phyloP scores from a whole-genome alignment of 441 rosid genomes.

The Jatropha podagrica region DNA sequence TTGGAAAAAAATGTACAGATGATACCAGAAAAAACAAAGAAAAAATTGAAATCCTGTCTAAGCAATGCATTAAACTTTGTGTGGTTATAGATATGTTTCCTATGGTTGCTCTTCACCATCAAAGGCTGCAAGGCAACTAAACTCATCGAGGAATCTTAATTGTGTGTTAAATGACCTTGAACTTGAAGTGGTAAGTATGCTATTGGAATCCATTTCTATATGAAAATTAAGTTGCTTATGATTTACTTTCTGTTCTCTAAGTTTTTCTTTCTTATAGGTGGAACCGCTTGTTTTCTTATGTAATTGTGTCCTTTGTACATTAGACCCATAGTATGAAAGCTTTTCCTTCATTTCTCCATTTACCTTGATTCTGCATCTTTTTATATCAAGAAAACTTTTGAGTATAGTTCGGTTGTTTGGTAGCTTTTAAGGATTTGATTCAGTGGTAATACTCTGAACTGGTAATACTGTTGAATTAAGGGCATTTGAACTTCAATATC shows the following conservation, averaged over 20 bases:
- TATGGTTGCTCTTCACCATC: constrained; percentile 31
- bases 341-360: background rate
- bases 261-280: background rate
- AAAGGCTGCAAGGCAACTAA: constrained; percentile 31
- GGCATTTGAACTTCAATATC: background rate
- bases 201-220: constrained; percentile 8
- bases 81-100: constrained; percentile 32
- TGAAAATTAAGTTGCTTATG: constrained; percentile 9
- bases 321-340: background rate
- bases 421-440: background rate
- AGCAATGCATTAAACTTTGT: constrained; percentile 1
- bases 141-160: constrained; percentile 27
- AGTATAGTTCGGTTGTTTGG: background rate
- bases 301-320: background rate
- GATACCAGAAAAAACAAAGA: background rate
- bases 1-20: background rate
- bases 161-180: constrained; percentile 32
- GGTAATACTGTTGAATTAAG: background rate
- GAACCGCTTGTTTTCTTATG: background rate
- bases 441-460: background rate
- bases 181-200: constrained; percentile 43
- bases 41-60: background rate
- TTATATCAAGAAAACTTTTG: too few species aligned
- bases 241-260: constrained; percentile 9
- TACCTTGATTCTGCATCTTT: background rate